Conservation (phyloP, 108 stramenopile species). For the Seminavis robusta region DNA sequence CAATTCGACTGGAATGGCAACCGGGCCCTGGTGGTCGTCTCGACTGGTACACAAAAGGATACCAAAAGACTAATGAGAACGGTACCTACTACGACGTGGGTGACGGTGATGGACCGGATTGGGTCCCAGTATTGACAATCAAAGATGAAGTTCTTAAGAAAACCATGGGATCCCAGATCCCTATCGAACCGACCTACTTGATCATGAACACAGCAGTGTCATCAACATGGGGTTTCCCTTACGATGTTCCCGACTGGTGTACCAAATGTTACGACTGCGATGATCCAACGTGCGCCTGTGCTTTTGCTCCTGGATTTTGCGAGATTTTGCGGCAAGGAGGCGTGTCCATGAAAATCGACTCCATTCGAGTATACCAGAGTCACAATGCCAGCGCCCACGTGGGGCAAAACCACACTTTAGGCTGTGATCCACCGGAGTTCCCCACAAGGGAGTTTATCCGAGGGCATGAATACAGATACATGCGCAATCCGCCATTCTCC, state of each 20-base stretch:
- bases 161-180: slow-evolving; percentile 86
- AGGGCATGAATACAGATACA: slow-evolving; percentile 80
- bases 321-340: slow-evolving; percentile 74
- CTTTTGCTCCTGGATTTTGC: slow-evolving; percentile 85
- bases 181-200: slow-evolving; percentile 89
- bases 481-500: slow-evolving; percentile 72
- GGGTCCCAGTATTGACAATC: slow-evolving; percentile 75
- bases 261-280: slow-evolving; percentile 86
- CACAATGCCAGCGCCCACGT: slow-evolving; percentile 55
- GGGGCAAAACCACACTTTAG: slow-evolving; percentile 71
- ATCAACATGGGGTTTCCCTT: slow-evolving; percentile 95
- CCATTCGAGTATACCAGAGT: slow-evolving; percentile 87
- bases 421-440: slow-evolving; percentile 83
- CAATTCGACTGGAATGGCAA: slow-evolving; percentile 94
- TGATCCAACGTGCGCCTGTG: slow-evolving; percentile 84
- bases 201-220: slow-evolving; percentile 93
- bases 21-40: slow-evolving; percentile 84
- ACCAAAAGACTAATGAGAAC: slow-evolving; percentile 51
- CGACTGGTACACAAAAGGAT: slow-evolving; percentile 85
- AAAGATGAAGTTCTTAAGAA: slow-evolving; percentile 54
- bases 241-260: slow-evolving; percentile 74
- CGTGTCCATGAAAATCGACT: slow-evolving; percentile 81
- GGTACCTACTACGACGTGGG: slow-evolving; percentile 55
- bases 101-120: slow-evolving; percentile 72
- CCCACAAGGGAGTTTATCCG: slow-evolving; percentile 89